Conservation (phyloP, 169 alveolate species). For the Babesia gibsoni region DNA sequence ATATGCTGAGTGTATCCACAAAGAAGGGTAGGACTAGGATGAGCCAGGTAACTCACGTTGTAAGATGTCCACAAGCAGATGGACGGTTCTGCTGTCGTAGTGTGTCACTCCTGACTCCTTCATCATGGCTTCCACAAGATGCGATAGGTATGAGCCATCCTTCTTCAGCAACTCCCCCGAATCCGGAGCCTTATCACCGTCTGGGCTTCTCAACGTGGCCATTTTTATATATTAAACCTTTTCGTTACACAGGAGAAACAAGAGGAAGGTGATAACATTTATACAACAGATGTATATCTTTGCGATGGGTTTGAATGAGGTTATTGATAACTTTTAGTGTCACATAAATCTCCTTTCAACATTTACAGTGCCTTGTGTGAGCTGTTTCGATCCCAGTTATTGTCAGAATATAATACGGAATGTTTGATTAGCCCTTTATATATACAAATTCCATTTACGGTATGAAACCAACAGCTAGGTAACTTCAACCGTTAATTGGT, state of each 20-base stretch:
- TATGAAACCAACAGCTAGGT: too few relatives aligned
- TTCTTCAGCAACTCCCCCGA: slow-evolving; percentile 5
- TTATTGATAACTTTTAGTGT: too few relatives aligned
- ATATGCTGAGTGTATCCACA: not conserved
- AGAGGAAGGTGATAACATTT: not conserved
- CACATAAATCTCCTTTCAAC: too few relatives aligned
- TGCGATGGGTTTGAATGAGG: not conserved
- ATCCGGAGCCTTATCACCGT: not conserved
- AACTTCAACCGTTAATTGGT: too few relatives aligned
- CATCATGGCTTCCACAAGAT: slow-evolving; percentile 44
- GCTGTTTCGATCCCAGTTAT: too few relatives aligned
- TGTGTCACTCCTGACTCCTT: slow-evolving; percentile 28
- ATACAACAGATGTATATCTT: not conserved
- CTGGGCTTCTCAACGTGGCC: not conserved
- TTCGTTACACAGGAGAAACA: too few relatives aligned
- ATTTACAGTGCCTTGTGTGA: too few relatives aligned
- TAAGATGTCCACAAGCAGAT: slow-evolving; percentile 58
- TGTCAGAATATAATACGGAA: too few relatives aligned
- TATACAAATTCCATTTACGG: too few relatives aligned
- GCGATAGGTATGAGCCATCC: slow-evolving; percentile 39
- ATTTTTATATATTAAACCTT: too few relatives aligned
- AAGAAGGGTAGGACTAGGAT: too few relatives aligned
- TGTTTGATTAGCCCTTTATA: too few relatives aligned
- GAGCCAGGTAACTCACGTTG: slow-evolving; percentile 58
- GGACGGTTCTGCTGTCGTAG: slow-evolving; percentile 45